Evolutionary conservation across 768 basidiomycete genomes (phyloP).

Genomic region (Tylopilus plumbeoviolaceoides): DNA sequence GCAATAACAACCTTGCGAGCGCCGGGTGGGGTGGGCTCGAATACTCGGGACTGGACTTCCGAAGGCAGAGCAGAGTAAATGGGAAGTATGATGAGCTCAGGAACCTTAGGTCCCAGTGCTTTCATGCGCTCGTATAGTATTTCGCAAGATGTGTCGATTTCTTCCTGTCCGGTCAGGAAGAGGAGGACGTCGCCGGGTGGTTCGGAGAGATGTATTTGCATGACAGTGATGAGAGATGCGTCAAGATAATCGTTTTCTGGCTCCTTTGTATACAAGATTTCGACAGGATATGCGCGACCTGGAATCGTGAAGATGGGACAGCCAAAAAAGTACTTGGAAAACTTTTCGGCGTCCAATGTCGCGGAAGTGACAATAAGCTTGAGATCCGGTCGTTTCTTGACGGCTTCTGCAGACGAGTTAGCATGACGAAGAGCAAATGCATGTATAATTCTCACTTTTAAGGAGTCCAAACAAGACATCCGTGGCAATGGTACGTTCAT

Average conservation of each 20-base stretch:
- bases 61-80: slow-evolving; percentile 98
- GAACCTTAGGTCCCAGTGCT: slow-evolving; percentile 96
- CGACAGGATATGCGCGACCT: slow-evolving; percentile 98
- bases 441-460: slow-evolving; percentile 43
- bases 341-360: slow-evolving; percentile 98
- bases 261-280: slow-evolving; percentile 97
- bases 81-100: slow-evolving; percentile 93
- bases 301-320: slow-evolving; percentile 99
- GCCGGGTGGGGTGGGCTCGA: slow-evolving; percentile 96
- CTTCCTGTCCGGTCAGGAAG: slow-evolving; percentile 98
- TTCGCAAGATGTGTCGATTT: slow-evolving; percentile 97
- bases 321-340: slow-evolving; percentile 98
- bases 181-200: slow-evolving; percentile 95
- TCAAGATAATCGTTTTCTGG: slow-evolving; percentile 97
- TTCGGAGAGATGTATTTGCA: slow-evolving; percentile 99
- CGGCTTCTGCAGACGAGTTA: slow-evolving; percentile 61
- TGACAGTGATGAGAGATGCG: slow-evolving; percentile 96
- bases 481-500: slow-evolving; percentile 97
- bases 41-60: slow-evolving; percentile 96
- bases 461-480: slow-evolving; percentile 95
- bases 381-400: slow-evolving; percentile 91
- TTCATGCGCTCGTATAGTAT: slow-evolving; percentile 99
- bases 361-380: slow-evolving; percentile 99
- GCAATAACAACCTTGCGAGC: slow-evolving; percentile 99
- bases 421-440: slow-evolving; percentile 10